Base-by-base conservation (phyloP, 2,329 filamentous ascomycete species). In the Fusarium foetens region DNA sequence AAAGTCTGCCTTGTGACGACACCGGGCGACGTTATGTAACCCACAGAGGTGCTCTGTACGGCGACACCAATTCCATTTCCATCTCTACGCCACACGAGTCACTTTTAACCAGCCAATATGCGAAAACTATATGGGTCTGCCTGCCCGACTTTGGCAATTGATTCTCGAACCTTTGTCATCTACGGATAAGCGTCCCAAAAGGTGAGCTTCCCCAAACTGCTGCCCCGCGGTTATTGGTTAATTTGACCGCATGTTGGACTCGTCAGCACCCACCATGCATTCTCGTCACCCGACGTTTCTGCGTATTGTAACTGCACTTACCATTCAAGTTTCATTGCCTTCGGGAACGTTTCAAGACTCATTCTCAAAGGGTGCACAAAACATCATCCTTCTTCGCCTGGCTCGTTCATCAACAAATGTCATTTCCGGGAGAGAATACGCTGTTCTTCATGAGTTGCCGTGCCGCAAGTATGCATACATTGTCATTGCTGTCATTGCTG, bases 111-210 rank as follows among this genome's bases (percentile, higher is more conserved):
- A 58, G 43, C 52, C 60, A 72, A 70, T 59, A 59, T 41, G 39
- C 16, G 33, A 33, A 38, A 45, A 5, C 42, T 38, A 36, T 36
- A 66, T 57, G 59, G 52, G 46, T 63, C 46, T 27, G 35, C 3
- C 58, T 53, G 36, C 43, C 42, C 64, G 11, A 54, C 13, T 42
- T 52, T 35, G 55, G 29, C 27, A 55, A 41, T 43, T 21, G 31
- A 49, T 35, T 43, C n/a, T 66, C 43, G 39, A 33, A 33, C 35
- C 57, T 70, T 66, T 53, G 49, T 61, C 48, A 49, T 63, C 49
- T 23, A 69, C 70, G 70, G 66, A 39, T 72, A 70, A 73, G 58
- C 48, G 42, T 41, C 70, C 54, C 19, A 63, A 46, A 71, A 54
- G 66, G 35, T 38, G 19, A 39, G 14, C 46, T 65, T 72, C 65